Evolutionary conservation across 768 basidiomycete genomes (phyloP).

Genomic region (Gloeopeniophorella convolvens): DNA sequence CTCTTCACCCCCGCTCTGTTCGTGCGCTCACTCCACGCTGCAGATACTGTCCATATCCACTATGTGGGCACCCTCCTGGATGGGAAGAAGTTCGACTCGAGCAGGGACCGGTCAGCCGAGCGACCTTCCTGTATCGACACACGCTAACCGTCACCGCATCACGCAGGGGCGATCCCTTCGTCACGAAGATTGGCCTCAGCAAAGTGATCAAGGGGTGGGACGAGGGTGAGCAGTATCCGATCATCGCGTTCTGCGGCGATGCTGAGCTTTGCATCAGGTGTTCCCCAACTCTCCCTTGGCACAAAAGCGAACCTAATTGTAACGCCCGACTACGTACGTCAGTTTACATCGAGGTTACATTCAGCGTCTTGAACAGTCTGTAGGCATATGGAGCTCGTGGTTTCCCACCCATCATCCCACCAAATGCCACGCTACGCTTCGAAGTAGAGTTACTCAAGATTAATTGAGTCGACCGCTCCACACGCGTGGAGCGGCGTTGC

Average conservation of each 20-base stretch:
- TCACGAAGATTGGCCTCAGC: slow-evolving; percentile 67
- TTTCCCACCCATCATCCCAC: slow-evolving; percentile 73
- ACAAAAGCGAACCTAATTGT: slow-evolving; percentile 62
- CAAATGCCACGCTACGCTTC: slow-evolving; percentile 68
- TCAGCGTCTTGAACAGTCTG: slow-evolving; percentile 2
- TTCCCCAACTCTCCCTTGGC: slow-evolving; percentile 69
- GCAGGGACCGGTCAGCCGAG: slow-evolving; percentile 56
- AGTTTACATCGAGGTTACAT: slow-evolving; percentile 11
- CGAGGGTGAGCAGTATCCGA: slow-evolving; percentile 56
- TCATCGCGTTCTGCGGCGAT: neutral
- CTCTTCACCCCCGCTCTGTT: slow-evolving; percentile 1
- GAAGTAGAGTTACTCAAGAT: slow-evolving; percentile 81
- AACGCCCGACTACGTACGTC: slow-evolving; percentile 72
- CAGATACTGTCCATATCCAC: slow-evolving; percentile 71
- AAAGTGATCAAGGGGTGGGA: slow-evolving; percentile 91
- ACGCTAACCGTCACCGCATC: neutral
- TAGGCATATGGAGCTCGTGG: slow-evolving; percentile 72
- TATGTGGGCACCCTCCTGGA: slow-evolving; percentile 68
- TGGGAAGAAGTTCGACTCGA: slow-evolving; percentile 69
- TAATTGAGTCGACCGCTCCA: slow-evolving; percentile 29
- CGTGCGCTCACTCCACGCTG: slow-evolving; percentile 12
- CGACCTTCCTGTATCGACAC: slow-evolving; percentile 9
- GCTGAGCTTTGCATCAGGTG: slow-evolving; percentile 40
- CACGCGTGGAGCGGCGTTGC: slow-evolving; percentile 1
- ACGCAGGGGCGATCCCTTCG: slow-evolving; percentile 51